Percentiles rank a stretch among this genome's conserved stretches.
phyloP scores from a whole-genome alignment of 2,329 filamentous ascomycete species.

The Albifimbria verrucaria region DNA sequence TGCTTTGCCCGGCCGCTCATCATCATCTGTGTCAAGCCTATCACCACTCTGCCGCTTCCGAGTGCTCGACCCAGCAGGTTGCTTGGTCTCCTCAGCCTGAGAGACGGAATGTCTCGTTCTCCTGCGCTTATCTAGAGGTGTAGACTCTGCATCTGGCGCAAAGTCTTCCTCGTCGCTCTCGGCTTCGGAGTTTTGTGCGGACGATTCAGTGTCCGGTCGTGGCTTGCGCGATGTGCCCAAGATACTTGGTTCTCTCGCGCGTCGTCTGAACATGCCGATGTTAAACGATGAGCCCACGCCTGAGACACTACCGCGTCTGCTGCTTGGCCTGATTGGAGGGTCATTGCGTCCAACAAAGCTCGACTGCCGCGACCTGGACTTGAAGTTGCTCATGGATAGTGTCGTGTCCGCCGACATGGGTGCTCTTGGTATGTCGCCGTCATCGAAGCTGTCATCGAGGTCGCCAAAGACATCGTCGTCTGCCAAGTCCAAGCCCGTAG shows the following conservation, averaged over 20 bases:
- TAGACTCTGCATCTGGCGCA: constrained; percentile 66
- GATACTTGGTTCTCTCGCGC: constrained; percentile 60
- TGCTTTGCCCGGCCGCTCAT: constrained; percentile 33
- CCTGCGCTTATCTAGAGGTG: constrained; percentile 50
- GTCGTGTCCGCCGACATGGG: constrained; percentile 41
- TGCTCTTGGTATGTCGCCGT: constrained; percentile 30
- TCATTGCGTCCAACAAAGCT: constrained; percentile 50
- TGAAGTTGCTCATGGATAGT: constrained; percentile 43
- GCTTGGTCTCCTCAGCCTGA: constrained; percentile 14
- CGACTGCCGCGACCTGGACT: constrained; percentile 43
- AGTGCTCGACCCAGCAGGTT: constrained; percentile 28
- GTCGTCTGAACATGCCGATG: constrained; percentile 55
- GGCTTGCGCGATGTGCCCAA: constrained; percentile 49
- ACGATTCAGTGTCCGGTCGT: constrained; percentile 27
- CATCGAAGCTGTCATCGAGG: constrained; percentile 40
- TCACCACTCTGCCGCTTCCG: constrained; percentile 57
- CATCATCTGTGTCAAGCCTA: constrained; percentile 30
- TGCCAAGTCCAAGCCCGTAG: constrained; percentile 45
- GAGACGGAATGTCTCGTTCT: constrained; percentile 30
- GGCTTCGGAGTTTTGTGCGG: constrained; percentile 27
- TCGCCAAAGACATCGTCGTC: constrained; percentile 47
- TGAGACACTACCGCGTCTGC: constrained; percentile 44
- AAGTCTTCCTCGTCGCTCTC: constrained; percentile 46
- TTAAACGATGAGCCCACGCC: constrained; percentile 50
- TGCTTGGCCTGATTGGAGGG: constrained; percentile 50